Evolutionary conservation across 1,284 basidiomycete genomes (phyloP).

Genomic region (Rhodotorula sp.): DNA sequence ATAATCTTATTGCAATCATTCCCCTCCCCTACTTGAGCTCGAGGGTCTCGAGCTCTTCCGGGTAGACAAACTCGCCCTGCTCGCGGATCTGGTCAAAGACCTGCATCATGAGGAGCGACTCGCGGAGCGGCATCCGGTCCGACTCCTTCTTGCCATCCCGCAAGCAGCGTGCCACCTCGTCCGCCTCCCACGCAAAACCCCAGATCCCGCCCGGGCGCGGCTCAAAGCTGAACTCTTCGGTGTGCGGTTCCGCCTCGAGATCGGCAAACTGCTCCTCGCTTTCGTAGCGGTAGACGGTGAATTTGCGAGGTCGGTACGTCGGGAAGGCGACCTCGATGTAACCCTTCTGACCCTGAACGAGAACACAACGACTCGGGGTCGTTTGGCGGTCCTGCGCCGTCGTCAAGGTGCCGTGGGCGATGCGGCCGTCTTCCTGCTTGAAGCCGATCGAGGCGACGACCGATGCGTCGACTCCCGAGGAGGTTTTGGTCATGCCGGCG

Average conservation of each 20-base stretch:
- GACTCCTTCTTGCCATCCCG: conserved; percentile 48
- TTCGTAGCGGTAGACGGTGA: conserved; percentile 23
- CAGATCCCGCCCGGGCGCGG: conserved; percentile 25
- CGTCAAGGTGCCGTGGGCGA: conserved; percentile 44
- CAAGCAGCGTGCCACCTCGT: conserved; percentile 51
- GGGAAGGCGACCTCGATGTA: conserved; percentile 29
- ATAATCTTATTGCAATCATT: not conserved
- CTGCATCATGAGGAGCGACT: conserved; percentile 50
- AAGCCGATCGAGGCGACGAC: conserved; percentile 26
- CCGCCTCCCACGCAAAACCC: conserved; percentile 52
- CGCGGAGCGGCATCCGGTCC: conserved; percentile 46
- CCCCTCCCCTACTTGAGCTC: conserved; percentile 5
- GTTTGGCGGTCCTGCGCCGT: conserved; percentile 21
- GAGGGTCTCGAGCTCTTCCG: conserved; percentile 49
- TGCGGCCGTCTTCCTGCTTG: conserved; percentile 35
- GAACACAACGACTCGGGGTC: conserved; percentile 4
- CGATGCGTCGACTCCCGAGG: conserved; percentile 32
- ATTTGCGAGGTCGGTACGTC: conserved; percentile 24
- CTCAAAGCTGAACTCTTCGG: conserved; percentile 27
- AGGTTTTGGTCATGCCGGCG: conserved; percentile 26
- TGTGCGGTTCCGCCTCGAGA: conserved; percentile 1
- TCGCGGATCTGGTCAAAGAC: conserved; percentile 50
- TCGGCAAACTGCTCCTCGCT: conserved; percentile 15
- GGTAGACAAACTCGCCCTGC: conserved; percentile 49
- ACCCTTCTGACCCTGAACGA: conserved; percentile 25